Evolutionary conservation across 495 filamentous ascomycete species (phyloP).

Genomic region (Choiromyces venosus): DNA sequence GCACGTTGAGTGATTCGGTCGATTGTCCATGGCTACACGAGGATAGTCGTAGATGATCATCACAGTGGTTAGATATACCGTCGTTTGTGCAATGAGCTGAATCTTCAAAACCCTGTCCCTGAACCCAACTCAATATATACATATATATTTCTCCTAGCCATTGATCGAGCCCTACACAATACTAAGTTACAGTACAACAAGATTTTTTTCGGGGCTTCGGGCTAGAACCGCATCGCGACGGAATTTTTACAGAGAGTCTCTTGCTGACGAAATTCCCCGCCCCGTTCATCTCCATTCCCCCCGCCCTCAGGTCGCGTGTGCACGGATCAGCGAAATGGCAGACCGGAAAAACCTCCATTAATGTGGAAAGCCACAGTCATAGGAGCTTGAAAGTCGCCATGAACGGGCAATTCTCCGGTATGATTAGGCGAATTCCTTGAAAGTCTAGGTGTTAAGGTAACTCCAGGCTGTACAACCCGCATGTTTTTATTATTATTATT

Average conservation of each 20-base stretch:
- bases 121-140: not conserved
- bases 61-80: not conserved
- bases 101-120: constrained; percentile 1
- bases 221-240: not conserved
- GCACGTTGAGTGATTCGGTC: not conserved
- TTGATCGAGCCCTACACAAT: not conserved
- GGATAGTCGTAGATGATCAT: not conserved
- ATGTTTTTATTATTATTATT: not conserved
- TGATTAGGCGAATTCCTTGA: not conserved
- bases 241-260: not conserved
- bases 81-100: not conserved
- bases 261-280: not conserved
- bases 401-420: not conserved
- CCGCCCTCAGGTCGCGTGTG: not conserved
- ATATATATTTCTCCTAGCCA: not conserved
- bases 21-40: constrained; percentile 2
- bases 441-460: not conserved
- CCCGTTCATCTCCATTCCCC: not conserved
- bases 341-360: not conserved
- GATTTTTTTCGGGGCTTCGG: not conserved
- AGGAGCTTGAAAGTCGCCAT: not conserved
- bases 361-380: not conserved
- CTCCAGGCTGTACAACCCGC: not conserved
- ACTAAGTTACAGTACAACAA: not conserved
- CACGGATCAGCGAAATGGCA: not conserved